phyloP scores from a whole-genome alignment of 495 filamentous ascomycete species.

The Penicillium diatomitis region DNA sequence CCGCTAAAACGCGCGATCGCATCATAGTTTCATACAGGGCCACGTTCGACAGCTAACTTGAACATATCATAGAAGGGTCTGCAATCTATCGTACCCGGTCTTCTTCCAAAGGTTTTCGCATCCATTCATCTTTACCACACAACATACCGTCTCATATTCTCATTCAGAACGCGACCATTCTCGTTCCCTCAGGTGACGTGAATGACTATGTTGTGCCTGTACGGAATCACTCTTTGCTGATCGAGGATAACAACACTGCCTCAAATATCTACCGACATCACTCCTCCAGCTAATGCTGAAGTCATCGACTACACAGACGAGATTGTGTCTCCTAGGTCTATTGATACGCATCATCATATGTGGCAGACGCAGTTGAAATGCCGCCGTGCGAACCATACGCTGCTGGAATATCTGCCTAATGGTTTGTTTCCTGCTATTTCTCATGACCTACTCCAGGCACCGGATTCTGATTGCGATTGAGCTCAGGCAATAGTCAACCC shows the following conservation, averaged over 20 bases:
- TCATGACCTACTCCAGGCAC: no score
- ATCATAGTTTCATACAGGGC: no score
- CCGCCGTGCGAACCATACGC: conserved; percentile 25
- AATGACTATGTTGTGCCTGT: conserved; percentile 12
- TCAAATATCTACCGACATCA: conserved; percentile 13
- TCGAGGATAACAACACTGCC: conserved; percentile 22
- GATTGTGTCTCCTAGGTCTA: conserved; percentile 49
- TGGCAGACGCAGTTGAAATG: conserved; percentile 47
- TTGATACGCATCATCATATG: conserved; percentile 51
- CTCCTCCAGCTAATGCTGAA: conserved; percentile 9
- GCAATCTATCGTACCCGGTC: no score
- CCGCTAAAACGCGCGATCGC: no score
- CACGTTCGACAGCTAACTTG: no score
- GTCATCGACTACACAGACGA: conserved; percentile 45
- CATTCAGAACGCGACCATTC: conserved; percentile 16
- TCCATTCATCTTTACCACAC: no score
- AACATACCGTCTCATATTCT: conserved; percentile 3
- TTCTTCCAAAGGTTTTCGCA: no score
- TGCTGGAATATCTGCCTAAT: conserved; percentile 32
- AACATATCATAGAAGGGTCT: no score
- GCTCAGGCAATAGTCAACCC: conserved; percentile 16
- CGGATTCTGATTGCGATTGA: no score
- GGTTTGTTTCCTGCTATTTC: background rate
- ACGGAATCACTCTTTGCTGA: conserved; percentile 14
- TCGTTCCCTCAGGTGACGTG: conserved; percentile 10